Evolutionary conservation across 225 moss, liverwort and hornwort species (phyloP), one percentile per base, ranked within the genome.

Genomic region (Bryum argenteum): DNA sequence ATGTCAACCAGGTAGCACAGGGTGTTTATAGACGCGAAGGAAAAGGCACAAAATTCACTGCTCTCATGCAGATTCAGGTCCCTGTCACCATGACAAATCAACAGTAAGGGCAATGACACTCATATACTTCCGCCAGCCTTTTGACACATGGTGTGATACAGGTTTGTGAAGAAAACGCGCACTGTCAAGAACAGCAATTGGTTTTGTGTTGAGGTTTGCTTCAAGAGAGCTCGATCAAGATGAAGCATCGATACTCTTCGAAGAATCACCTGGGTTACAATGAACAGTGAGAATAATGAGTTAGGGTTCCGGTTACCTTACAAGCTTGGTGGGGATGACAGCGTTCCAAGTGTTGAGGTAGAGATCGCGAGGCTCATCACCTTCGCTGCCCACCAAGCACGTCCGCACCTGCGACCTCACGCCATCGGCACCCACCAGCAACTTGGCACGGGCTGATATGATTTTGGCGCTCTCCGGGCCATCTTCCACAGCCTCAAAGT

Each of bases 261-360:
- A 33, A 33, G 33, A 33, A 33, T 33, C 33, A 33, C n/a, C n/a
- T n/a, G n/a, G 33, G 33, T 33, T 33, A 33, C 33, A 33, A 33
- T 33, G 33, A 33, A 33, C 33, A 33, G 33, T 5, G 33, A 33
- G 33, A 33, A 6, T 2, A 3, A 33, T 33, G 7, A 33, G 33
- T 33, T 33, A 33, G 33, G 33, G 33, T 33, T 33, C 33, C 33
- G 33, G 33, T 65, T 74, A 87, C 84, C 77, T 82, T 15, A 81
- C 40, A 19, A 56, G 6, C 22, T 81, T 71, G 10, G 72, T 84
- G 63, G 75, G 73, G 52, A 89, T 22, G 9, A 87, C 14, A 2
- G 87, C 82, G 73, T 89, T 89, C 87, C 89, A 89, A 45, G 79
- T 84, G 59, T 82, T 78, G 10, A 84, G 68, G 40, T 72, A 65